Percentiles rank a stretch among this genome's conserved stretches.
Conservation (phyloP, 345 rosid species). For the Populus alba region DNA sequence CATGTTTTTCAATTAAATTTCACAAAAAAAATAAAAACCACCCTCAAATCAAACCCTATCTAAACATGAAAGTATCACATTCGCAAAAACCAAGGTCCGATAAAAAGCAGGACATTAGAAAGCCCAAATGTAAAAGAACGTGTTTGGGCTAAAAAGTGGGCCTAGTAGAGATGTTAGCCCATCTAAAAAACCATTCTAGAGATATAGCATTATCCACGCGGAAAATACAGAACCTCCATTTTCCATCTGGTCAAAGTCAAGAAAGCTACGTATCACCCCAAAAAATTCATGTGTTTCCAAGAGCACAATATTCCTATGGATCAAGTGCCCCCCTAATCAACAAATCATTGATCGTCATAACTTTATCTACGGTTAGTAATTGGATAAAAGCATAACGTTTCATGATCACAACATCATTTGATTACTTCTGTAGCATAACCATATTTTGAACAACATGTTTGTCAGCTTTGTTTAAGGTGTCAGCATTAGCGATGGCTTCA, state of each 20-base stretch:
- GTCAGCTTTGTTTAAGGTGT: background rate
- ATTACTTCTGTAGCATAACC: background rate
- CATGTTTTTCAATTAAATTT: too few species aligned
- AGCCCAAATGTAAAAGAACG: too few species aligned
- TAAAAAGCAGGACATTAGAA: too few species aligned
- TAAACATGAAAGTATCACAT: too few species aligned
- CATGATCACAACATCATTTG: background rate
- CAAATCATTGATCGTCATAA: background rate
- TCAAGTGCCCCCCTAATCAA: background rate
- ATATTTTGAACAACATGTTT: background rate
- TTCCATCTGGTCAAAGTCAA: background rate
- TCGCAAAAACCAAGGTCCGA: too few species aligned
- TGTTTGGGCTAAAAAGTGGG: too few species aligned
- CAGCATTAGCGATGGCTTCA: slow-evolving; percentile 22
- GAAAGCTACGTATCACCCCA: background rate
- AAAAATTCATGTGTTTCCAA: background rate
- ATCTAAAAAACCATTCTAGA: background rate
- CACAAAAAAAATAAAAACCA: too few species aligned
- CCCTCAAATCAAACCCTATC: too few species aligned
- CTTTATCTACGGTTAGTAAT: background rate
- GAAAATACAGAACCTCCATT: background rate
- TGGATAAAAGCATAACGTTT: background rate
- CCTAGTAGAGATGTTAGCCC: background rate
- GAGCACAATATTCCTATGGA: background rate
- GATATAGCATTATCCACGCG: background rate